Percentiles rank a stretch among this genome's conserved stretches.
Evolutionary conservation across 2,329 filamentous ascomycete species (phyloP).

Genomic region (Cladosporium oxysporum): DNA sequence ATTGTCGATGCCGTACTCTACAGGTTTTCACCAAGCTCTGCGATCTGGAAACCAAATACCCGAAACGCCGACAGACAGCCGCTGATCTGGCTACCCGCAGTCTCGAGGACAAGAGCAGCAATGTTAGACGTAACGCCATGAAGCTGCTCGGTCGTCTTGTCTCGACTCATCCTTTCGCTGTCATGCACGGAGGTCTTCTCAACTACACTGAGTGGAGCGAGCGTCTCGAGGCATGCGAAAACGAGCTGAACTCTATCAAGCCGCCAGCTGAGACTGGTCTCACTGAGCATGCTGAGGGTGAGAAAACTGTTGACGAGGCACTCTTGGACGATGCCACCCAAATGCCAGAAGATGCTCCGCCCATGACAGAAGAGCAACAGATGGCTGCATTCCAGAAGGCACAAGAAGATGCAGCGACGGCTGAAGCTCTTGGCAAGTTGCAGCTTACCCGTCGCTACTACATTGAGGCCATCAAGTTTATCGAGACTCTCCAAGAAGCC

Average conservation of each 20-base stretch:
- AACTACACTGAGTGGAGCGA: conserved; percentile 82
- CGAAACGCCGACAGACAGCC: conserved; percentile 83
- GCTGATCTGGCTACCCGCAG: conserved; percentile 86
- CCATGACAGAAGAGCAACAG: conserved; percentile 79
- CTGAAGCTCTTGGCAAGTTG: conserved; percentile 83
- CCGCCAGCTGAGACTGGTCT: conserved; percentile 80
- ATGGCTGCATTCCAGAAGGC: conserved; percentile 73
- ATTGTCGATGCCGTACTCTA: conserved; percentile 86
- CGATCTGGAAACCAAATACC: conserved; percentile 93
- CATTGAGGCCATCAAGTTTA: conserved; percentile 88
- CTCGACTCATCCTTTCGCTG: conserved; percentile 90
- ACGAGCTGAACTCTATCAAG: conserved; percentile 77
- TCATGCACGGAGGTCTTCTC: conserved; percentile 86
- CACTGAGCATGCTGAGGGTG: conserved; percentile 59
- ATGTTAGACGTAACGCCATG: conserved; percentile 91
- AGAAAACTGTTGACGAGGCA: conserved; percentile 71
- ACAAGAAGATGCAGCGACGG: conserved; percentile 82
- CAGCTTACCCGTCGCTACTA: conserved; percentile 90
- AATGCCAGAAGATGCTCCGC: conserved; percentile 62
- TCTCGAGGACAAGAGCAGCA: conserved; percentile 96
- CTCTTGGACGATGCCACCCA: conserved; percentile 89
- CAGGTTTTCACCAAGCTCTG: conserved; percentile 92
- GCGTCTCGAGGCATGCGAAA: conserved; percentile 78
- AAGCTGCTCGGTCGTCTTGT: conserved; percentile 86
- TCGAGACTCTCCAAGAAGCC: conserved; percentile 83